These are phyloP conservation scores for Verbena officinalis DNA, from an alignment of 257 asterid species.

Conservation along the genomic window DNA sequence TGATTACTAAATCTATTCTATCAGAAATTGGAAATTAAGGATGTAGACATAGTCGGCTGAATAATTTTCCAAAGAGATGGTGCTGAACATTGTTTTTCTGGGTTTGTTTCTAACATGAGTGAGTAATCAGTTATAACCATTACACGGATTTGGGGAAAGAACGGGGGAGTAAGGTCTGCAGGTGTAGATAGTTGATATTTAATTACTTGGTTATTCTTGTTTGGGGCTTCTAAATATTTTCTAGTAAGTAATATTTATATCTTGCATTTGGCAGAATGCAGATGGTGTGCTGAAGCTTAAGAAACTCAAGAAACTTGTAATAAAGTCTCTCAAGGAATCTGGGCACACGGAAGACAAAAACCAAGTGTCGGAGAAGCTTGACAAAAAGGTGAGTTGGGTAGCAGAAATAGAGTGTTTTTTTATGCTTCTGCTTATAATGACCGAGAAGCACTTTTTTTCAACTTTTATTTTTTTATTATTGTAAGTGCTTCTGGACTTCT, in stretches of 20 bases:
- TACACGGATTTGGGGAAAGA: neutral
- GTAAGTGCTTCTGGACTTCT: too few species aligned
- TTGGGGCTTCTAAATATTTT: neutral
- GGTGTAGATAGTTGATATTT: neutral
- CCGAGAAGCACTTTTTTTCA: too few species aligned
- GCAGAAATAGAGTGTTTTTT: too few species aligned
- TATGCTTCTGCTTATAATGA: too few species aligned
- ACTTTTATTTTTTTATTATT: too few species aligned
- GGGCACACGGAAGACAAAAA: slow-evolving; percentile 48
- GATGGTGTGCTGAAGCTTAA: slow-evolving; percentile 61
- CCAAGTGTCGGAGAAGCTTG: slow-evolving; percentile 48
- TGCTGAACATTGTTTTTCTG: neutral
- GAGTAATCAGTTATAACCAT: neutral
- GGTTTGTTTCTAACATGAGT: neutral
- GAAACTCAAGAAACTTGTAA: slow-evolving; percentile 60
- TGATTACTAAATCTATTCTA: neutral
- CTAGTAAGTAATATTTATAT: slow-evolving; percentile 13
- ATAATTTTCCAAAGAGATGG: too few species aligned
- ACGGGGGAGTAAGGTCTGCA: neutral
- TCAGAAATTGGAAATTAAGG: neutral
- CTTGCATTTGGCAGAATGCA: slow-evolving; percentile 56
- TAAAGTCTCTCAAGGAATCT: slow-evolving; percentile 67
- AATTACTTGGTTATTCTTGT: neutral
- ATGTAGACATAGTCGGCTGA: neutral
- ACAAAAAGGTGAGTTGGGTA: slow-evolving; percentile 59